Base-by-base conservation (phyloP, 257 asterid species). In the Nicotiana tabacum region DNA sequence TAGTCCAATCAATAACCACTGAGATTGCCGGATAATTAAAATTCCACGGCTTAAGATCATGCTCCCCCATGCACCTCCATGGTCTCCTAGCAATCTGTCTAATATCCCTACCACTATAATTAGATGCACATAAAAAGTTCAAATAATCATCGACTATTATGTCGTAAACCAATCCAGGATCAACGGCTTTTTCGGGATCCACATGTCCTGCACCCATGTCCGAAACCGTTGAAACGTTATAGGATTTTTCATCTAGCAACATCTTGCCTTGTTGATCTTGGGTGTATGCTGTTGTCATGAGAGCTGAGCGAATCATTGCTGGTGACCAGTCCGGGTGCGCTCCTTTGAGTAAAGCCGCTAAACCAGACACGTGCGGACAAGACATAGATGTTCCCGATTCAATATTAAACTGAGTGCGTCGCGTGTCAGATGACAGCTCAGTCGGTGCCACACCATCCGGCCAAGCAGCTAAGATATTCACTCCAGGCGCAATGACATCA, bases 261-360 rank as follows among this genome's bases (percentile, higher is more conserved):
- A 89, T 87, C 43, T 89, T 88, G n/a, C 93, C 96, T 2, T 87
- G 84, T 9, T 12, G 77, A 79, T 91, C 92, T 2, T 78, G 66
- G 30, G 85, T 86, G 86, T 92, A 91, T 4, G 98, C 93, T 0
- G 98, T 93, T 18, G 97, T 95, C 98, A 95, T 95, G 66, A 95
- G 82, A 37, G 98, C 98, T 2, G 98, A 95, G 0, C 93, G 87
- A 48, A 93, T 89, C 98, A 95, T 93, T 2, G 98, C 98, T n/a
- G 98, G 97, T 0, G 98, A 91, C 99, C 99, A 95, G 51, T 92
- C 97, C 0, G 93, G 95, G 84, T 94, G 99, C 37, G 96, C 97
- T 24, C 98, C 97, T 80, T 92, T 92, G 27, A 95, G 88, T 60
- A 95, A 82, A 1, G 97, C 98, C 3, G 97, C 97, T 60, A 92